Conservation (phyloP, 2,329 filamentous ascomycete species). For the Fusarium tuaranense region DNA sequence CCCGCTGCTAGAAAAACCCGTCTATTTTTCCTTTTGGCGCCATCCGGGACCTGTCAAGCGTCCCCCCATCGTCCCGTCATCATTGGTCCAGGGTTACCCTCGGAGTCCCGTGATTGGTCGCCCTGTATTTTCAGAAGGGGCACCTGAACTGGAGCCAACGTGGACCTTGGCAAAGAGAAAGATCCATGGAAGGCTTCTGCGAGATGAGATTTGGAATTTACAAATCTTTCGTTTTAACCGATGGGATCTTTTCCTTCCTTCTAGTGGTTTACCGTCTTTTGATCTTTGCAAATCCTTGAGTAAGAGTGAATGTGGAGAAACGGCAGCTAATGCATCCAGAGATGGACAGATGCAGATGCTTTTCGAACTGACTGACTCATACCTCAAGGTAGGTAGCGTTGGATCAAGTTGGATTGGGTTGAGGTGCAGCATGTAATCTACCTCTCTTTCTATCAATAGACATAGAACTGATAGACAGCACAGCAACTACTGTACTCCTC, state of each 20-base stretch:
- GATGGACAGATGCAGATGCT: not conserved
- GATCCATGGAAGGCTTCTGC: not conserved
- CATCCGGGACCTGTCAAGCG: not conserved
- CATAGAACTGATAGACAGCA: not conserved
- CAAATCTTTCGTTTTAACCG: not conserved
- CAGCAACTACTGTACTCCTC: not conserved
- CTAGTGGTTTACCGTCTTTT: not conserved
- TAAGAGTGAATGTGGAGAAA: not conserved
- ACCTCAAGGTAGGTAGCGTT: not conserved
- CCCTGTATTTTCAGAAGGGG: constrained; percentile 37
- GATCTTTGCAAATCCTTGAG: not conserved
- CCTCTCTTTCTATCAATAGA: not conserved
- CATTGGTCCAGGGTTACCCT: constrained; percentile 36
- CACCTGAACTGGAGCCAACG: constrained; percentile 8
- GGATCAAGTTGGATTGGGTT: not conserved
- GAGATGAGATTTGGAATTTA: not conserved
- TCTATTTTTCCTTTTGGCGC: not conserved
- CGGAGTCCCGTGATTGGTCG: constrained; percentile 35
- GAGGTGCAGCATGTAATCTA: not conserved
- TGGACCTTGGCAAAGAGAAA: not conserved
- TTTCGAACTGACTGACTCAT: not conserved
- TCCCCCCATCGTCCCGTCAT: constrained; percentile 8
- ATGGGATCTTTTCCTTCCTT: not conserved
- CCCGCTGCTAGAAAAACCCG: not conserved
- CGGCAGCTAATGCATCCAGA: constrained; percentile 1